Conservation (phyloP, 2,329 filamentous ascomycete genomes). For the Fusarium annulatum region DNA sequence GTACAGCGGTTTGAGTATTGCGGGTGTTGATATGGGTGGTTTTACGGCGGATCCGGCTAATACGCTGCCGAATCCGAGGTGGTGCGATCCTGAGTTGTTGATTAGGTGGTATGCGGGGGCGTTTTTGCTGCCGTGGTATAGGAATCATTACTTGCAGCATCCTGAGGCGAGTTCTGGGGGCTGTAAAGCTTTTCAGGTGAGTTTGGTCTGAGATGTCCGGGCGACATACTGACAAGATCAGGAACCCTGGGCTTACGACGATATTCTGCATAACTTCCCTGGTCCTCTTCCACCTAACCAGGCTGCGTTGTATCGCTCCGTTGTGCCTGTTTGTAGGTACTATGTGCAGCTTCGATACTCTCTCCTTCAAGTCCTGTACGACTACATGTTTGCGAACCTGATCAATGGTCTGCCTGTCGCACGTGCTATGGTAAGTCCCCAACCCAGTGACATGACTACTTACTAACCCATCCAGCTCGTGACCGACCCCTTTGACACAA, state of each 20-base stretch:
- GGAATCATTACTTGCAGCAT: conserved; percentile 3
- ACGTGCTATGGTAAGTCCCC: background rate
- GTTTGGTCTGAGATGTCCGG: rapidly evolving
- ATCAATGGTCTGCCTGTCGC: background rate
- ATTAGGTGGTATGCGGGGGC: conserved; percentile 4
- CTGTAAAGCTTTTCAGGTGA: background rate
- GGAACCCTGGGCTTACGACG: background rate
- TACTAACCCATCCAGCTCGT: background rate
- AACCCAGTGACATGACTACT: rapidly evolving
- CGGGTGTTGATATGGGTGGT: background rate
- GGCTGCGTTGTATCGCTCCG: background rate
- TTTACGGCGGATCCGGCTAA: background rate
- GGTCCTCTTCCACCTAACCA: background rate
- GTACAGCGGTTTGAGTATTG: background rate
- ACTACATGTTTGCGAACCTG: conserved; percentile 8
- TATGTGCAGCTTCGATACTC: conserved; percentile 5
- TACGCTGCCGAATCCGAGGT: background rate
- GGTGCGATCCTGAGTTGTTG: background rate
- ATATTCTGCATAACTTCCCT: background rate
- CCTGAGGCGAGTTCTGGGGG: background rate
- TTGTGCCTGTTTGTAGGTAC: background rate
- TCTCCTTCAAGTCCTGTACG: background rate
- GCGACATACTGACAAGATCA: background rate
- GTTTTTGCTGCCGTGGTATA: conserved; percentile 1
- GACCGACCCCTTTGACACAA: background rate